Base-by-base conservation (phyloP, 805 yeast genomes). In the Saccharomycopsis oosterbeekiorum region DNA sequence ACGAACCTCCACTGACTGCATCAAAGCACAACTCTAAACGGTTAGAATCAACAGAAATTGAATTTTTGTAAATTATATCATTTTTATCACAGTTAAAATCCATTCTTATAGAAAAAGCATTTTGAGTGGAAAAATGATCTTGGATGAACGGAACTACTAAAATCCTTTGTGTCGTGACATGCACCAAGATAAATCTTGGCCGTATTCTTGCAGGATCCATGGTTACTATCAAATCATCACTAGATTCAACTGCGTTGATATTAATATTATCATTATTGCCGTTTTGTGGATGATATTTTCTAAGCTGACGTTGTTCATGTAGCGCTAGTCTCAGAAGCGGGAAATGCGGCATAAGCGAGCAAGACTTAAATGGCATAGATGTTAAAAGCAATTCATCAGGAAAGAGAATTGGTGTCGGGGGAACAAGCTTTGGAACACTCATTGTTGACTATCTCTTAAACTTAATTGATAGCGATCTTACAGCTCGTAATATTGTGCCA, bases 351-450 rank as follows among this genome's bases (percentile, higher is more conserved):
- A 34, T 37, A 11, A 63, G 26, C 34, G 24, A 15, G 26, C 62
- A 62, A 12, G 50, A 50, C 41, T 63, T 55, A 21, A 64, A 47
- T 14, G 66, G 66, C 29, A 65, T 64, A 47, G 62, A 62, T 50
- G 60, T 64, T 43, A 64, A 58, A 14, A 62, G 37, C 17, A 64
- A 61, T 58, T 64, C 66, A 47, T 64, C 47, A 9, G 66, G 66
- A 26, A 55, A 58, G 17, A 64, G 40, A n/a, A 64, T 56, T 9
- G 66, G 66, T 40, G 55, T 60, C 1, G 66, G 66, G n/a, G 63
- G 60, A 55, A 34, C 57, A 5, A 56, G 39, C 39, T 26, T 56
- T 34, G 15, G 36, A 17, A 39, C 10, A 17, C 10, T 21, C 51
- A 41, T 47, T 19, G 19, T 12, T 47, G 5, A 14, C n/a, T 47